Percentiles rank a stretch among this genome's conserved stretches.
phyloP scores from a whole-genome alignment of 768 basidiomycete genomes.

The Russula earlei region DNA sequence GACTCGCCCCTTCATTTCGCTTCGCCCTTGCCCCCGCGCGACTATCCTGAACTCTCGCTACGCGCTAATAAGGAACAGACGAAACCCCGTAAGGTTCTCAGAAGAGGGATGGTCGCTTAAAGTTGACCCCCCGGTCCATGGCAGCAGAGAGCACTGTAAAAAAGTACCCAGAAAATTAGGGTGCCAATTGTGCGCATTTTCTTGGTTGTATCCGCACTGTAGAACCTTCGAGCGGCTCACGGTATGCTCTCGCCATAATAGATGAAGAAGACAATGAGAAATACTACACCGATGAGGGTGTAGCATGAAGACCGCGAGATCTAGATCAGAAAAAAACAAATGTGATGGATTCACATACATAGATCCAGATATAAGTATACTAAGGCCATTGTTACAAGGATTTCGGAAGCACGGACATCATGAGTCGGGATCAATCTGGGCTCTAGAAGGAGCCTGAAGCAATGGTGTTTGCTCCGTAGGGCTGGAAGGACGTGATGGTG shows the following conservation, averaged over 20 bases:
- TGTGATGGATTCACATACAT: constrained; percentile 11
- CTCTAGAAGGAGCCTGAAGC: not conserved
- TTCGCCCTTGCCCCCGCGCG: not conserved
- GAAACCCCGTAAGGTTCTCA: not conserved
- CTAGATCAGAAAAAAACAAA: constrained; percentile 11
- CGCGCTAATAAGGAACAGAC: not conserved
- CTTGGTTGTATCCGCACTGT: not conserved
- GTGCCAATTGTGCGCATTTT: not conserved
- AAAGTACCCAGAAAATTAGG: not conserved
- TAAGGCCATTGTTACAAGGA: constrained; percentile 10
- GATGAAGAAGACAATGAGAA: not conserved
- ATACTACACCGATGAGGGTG: not conserved
- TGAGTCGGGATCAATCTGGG: constrained; percentile 6
- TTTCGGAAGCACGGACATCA: constrained; percentile 10
- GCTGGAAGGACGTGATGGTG: constrained; percentile 4
- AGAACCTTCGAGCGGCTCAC: not conserved
- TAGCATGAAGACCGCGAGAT: not conserved
- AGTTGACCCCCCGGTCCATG: not conserved
- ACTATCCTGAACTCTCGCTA: not conserved
- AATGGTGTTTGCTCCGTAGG: constrained; percentile 15
- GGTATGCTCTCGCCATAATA: not conserved
- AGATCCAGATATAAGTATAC: constrained; percentile 16
- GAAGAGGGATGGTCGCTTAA: not conserved
- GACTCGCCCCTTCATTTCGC: constrained; percentile 3
- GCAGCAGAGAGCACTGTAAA: not conserved